Percentiles rank a stretch among this genome's conserved stretches.
Conservation (phyloP, 371 early-diverging fungal genomes). For the Rhizopus arrhizus region DNA sequence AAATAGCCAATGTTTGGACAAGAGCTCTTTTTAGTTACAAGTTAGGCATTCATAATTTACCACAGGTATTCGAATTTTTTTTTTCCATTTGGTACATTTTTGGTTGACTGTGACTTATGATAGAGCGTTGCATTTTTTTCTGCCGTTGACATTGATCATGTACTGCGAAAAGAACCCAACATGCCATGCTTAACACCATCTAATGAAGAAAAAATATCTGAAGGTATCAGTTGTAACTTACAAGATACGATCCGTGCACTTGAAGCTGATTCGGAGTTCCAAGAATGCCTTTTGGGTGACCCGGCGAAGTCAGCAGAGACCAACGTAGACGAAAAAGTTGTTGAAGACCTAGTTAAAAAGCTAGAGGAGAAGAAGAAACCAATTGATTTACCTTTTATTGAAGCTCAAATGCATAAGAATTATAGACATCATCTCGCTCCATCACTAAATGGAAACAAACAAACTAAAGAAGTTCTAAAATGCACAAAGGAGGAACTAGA, state of each 20-base stretch:
- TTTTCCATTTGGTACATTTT: no score
- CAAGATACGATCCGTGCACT: slow-evolving; percentile 46
- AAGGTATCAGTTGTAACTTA: slow-evolving; percentile 63
- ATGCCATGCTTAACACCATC: slow-evolving; percentile 82
- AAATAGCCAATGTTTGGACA: slow-evolving; percentile 93
- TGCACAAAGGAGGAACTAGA: slow-evolving; percentile 1
- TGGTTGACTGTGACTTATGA: no score
- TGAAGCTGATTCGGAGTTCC: slow-evolving; percentile 4
- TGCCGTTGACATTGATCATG: slow-evolving; percentile 91
- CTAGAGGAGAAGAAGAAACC: slow-evolving; percentile 13
- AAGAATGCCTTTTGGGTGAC: slow-evolving; percentile 28
- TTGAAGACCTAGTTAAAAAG: slow-evolving; percentile 2
- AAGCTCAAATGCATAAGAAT: slow-evolving; percentile 47
- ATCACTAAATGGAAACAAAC: slow-evolving; percentile 26
- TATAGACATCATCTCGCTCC: slow-evolving; percentile 14
- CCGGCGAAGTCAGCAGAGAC: slow-evolving; percentile 3
- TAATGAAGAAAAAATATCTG: slow-evolving; percentile 60
- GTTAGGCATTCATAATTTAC: slow-evolving; percentile 86
- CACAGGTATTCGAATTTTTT: slow-evolving; percentile 61
- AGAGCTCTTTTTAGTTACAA: slow-evolving; percentile 86
- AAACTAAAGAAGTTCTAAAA: slow-evolving; percentile 28
- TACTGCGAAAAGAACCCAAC: slow-evolving; percentile 89
- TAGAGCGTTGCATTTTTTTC: slow-evolving; percentile 95
- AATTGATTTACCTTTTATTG: slow-evolving; percentile 28
- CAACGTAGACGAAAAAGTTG: slow-evolving; percentile 3